Evolutionary conservation across 176 grass and related monocot species (phyloP).

Genomic region (Phyllostachys edulis): DNA sequence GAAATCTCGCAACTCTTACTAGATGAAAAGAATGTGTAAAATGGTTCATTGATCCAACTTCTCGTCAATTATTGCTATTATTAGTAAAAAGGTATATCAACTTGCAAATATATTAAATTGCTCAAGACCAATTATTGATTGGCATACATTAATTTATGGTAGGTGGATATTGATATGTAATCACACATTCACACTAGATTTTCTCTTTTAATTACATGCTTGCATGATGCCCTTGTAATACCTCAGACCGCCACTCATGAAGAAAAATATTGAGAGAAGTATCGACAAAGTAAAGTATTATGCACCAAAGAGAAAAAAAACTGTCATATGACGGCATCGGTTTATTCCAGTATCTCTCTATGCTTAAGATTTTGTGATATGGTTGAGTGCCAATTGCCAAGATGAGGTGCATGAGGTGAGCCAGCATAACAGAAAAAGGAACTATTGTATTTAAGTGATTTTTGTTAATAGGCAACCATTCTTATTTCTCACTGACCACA

Average conservation of each 20-base stretch:
- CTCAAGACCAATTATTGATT: slow-evolving; percentile 24
- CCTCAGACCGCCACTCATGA: not conserved
- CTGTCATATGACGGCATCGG: not conserved
- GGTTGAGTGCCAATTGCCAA: slow-evolving; percentile 13
- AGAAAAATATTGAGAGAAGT: slow-evolving; percentile 7
- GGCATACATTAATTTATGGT: slow-evolving; percentile 16
- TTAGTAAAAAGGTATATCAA: not conserved
- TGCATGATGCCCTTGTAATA: slow-evolving; percentile 1
- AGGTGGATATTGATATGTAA: slow-evolving; percentile 31
- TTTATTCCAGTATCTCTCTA: not conserved
- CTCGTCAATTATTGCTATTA: not conserved
- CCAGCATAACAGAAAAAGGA: not conserved
- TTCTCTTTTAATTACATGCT: not conserved
- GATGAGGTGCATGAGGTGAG: not conserved
- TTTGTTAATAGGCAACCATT: not conserved
- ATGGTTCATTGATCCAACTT: not conserved
- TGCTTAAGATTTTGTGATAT: not conserved
- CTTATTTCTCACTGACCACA: not conserved
- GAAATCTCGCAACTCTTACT: not conserved
- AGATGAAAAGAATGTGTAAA: too few species aligned
- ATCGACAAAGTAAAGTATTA: slow-evolving; percentile 12
- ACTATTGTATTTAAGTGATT: not conserved
- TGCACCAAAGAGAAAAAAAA: not conserved
- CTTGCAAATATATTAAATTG: slow-evolving; percentile 16
- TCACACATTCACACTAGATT: not conserved